Evolutionary conservation across 2,329 filamentous ascomycete genomes (phyloP), one percentile per base, ranked within the genome.

Genomic region (Lasiodiplodia gonubiensis): DNA sequence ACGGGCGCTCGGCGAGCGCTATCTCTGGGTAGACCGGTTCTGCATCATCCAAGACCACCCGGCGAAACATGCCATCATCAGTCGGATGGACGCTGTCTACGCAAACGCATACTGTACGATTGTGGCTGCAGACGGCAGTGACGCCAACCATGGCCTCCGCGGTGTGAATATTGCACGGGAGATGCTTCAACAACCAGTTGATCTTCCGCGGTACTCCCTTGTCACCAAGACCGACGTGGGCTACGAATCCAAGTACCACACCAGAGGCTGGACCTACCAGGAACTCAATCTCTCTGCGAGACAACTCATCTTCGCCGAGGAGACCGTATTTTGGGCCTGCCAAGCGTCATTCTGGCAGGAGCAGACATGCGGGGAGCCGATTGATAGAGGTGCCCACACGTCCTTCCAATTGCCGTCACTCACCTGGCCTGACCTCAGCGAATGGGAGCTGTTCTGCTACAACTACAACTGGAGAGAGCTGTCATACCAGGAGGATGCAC

Each of bases 401-500:
- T 54, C 12, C 21, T 14, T 54, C 52, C 1, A 54, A 3, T 12
- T 33, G 5, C 52, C 52, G 1, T 55, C 21, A 0, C 4, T 21
- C 1, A 35, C 10, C 10, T 55, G 52, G 52, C 52, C 52, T 1
- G 16, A 55, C 21, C 27, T 55, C 14, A 23, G 52, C 14, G 2
- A 1, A 21, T 35, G 52, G 30, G 52, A 35, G 16, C 4, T 35
- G 8, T 55, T 37, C 18, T 23, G 30, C 2, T 33, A 21, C 51
- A 37, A 55, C 8, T 55, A 55, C n/a, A 55, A 35, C 52, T 35
- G 27, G 52, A 55, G 52, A 11, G 23, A 30, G 10, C 14, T 52
- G 11, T 27, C 49, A 1, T 52, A 30, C 21, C 8, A 25, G 30
- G 12, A 14, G 1, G 49, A 52, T 14, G 49, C 49, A 30, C 49